Percentiles rank a stretch among this genome's conserved stretches.
Conservation (phyloP, 805 yeast species). For the Candida coquimbonensis region DNA sequence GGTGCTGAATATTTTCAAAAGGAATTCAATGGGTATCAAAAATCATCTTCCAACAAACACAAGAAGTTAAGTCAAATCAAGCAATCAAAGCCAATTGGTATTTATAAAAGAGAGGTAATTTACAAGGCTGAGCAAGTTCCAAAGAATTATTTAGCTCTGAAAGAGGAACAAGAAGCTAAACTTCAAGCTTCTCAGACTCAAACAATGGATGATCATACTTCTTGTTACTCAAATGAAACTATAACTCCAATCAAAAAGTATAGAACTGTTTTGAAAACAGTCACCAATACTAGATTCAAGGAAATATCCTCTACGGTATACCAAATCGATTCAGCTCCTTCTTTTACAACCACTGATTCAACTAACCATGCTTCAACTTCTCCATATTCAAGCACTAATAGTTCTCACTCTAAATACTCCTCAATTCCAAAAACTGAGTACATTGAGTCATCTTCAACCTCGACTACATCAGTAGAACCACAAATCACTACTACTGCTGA, state of each 20-base stretch:
- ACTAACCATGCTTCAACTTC: no score
- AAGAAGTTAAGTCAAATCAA: not conserved
- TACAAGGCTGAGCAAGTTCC: not conserved
- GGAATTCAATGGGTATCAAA: not conserved
- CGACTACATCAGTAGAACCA: not conserved
- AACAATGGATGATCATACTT: not conserved
- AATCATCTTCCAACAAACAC: not conserved
- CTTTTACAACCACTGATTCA: no score
- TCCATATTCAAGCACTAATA: no score
- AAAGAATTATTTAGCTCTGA: not conserved
- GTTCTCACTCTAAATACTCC: no score
- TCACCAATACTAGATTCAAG: not conserved
- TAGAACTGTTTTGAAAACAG: not conserved
- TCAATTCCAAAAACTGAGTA: no score
- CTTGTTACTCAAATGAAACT: not conserved
- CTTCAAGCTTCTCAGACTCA: not conserved
- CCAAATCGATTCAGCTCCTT: no score
- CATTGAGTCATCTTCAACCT: not conserved
- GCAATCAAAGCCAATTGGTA: not conserved
- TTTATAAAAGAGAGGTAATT: conserved; percentile 1
- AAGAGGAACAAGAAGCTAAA: not conserved
- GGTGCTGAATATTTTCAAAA: conserved; percentile 1
- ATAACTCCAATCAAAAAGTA: not conserved
- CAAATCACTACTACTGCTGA: not conserved
- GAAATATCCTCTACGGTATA: not conserved